A percentile compares a stretch with the other conserved stretches of the same genome.
phyloP scores from a whole-genome alignment of 352 stramenopile species.

The Pythium phragmiticola region DNA sequence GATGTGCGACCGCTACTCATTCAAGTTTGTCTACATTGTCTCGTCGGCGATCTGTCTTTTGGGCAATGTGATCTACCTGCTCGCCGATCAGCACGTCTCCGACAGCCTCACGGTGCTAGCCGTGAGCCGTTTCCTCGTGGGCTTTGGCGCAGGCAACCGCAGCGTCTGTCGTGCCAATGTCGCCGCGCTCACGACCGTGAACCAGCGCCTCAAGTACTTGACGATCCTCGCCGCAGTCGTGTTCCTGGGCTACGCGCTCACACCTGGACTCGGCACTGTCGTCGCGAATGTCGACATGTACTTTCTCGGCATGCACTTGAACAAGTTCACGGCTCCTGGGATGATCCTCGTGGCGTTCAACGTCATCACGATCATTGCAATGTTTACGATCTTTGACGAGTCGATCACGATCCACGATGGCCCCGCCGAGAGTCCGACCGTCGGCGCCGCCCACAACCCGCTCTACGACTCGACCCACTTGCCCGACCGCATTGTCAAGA shows the following conservation, averaged over 20 bases:
- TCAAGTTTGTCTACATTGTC: constrained; percentile 76
- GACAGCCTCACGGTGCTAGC: constrained; percentile 54
- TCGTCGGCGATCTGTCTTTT: constrained; percentile 72
- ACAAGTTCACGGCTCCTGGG: constrained; percentile 72
- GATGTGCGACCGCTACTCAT: constrained; percentile 84
- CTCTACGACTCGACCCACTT: constrained; percentile 54
- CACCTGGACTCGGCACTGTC: constrained; percentile 65
- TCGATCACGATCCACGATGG: constrained; percentile 57
- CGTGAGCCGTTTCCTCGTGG: constrained; percentile 68
- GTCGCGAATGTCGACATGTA: constrained; percentile 58
- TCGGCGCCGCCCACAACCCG: constrained; percentile 37
- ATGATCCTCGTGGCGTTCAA: constrained; percentile 67
- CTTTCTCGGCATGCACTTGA: constrained; percentile 64
- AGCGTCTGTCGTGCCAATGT: constrained; percentile 78
- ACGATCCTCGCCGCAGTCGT: constrained; percentile 75
- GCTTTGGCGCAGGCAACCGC: constrained; percentile 76
- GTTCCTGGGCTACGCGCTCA: constrained; percentile 75
- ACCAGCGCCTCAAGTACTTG: constrained; percentile 72
- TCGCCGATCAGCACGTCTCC: constrained; percentile 58
- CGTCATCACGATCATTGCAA: constrained; percentile 57
- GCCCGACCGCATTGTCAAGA: constrained; percentile 67
- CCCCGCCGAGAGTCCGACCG: constrained; percentile 47
- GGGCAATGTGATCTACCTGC: constrained; percentile 76
- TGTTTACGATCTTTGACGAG: constrained; percentile 60
- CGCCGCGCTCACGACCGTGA: constrained; percentile 61